Base-by-base conservation (phyloP, 2,329 filamentous ascomycete species). In the Xylariaceae sp. region DNA sequence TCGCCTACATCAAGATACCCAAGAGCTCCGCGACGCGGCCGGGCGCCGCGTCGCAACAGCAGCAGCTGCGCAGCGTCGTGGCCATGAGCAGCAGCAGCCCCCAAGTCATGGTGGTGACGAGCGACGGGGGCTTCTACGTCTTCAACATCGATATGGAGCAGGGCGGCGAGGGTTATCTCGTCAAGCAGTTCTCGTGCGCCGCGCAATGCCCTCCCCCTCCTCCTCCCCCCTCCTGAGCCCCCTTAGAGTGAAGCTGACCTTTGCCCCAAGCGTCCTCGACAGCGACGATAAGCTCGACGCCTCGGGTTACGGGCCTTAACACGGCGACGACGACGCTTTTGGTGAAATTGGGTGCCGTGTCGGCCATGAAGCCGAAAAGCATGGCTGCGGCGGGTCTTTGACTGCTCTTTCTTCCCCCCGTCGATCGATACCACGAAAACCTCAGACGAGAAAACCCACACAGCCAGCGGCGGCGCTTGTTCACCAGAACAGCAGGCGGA, bases 81-180 rank as follows among this genome's bases (percentile, higher is more conserved):
- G 90, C 92, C 7, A 93, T 98, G 81, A 94, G 86, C 55, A 92
- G 82, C 52, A 94, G 80, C 55, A 89, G 84, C 17, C 92, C 92
- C 1, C 89, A 96, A 51, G 85, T 98, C 31, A 96, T 98, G 89
- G 86, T 96, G 0, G 89, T 95, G 11, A 98, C 92, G 0, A 95
- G 83, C 49, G 92, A 98, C 56, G 92, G 92, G 8, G 82, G 82
- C 16, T 96, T 95, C 53, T 94, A 92, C 49, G 83, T 96, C 19
- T 98, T 90, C 61, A 90, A 86, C 45, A 88, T 98, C 35, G 89
- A 98, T 56, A 76, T 98, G 67, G 89, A 94, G 49, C 84, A 85
- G 41, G 92, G 92, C 13, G 92, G 92, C 16, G 92, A 98, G 61
- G 92, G 92, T 0, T 85, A 83, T 31, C 62, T 98, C 47, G 80